Conservation (phyloP, 805 yeast genomes). For the Pichia manshurica region DNA sequence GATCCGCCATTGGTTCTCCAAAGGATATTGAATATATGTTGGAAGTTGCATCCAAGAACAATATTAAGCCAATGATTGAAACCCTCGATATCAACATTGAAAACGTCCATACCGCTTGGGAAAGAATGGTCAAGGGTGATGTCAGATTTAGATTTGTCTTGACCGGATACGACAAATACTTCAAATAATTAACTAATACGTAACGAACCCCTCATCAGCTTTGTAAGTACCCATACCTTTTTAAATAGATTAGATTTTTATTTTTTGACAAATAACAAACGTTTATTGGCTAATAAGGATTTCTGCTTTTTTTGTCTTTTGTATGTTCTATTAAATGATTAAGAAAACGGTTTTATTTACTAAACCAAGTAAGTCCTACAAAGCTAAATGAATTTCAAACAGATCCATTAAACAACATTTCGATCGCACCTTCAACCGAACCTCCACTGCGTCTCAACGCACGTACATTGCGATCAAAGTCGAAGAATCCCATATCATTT, state of each 20-base stretch:
- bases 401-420: constrained; percentile 65
- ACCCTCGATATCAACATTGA: constrained; percentile 41
- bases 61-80: constrained; percentile 48
- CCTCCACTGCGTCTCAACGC: constrained; percentile 96
- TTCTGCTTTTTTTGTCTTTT: too few species aligned
- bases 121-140: constrained; percentile 44
- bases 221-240: too few species aligned
- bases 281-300: too few species aligned
- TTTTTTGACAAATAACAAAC: too few species aligned
- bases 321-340: too few species aligned
- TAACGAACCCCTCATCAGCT: too few species aligned
- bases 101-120: constrained; percentile 40
- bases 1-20: constrained; percentile 39
- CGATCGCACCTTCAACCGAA: constrained; percentile 94
- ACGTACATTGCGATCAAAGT: constrained; percentile 84
- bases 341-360: too few species aligned
- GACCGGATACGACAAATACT: constrained; percentile 39
- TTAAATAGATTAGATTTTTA: too few species aligned
- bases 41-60: constrained; percentile 40
- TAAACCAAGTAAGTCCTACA: not conserved
- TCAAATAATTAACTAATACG: constrained; percentile 4
- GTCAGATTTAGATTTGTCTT: constrained; percentile 50
- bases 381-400: constrained; percentile 27
- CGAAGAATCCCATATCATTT: constrained; percentile 83
- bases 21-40: constrained; percentile 43